phyloP scores from a whole-genome alignment of 2,329 filamentous ascomycete species.

The Bertia moriformis region DNA sequence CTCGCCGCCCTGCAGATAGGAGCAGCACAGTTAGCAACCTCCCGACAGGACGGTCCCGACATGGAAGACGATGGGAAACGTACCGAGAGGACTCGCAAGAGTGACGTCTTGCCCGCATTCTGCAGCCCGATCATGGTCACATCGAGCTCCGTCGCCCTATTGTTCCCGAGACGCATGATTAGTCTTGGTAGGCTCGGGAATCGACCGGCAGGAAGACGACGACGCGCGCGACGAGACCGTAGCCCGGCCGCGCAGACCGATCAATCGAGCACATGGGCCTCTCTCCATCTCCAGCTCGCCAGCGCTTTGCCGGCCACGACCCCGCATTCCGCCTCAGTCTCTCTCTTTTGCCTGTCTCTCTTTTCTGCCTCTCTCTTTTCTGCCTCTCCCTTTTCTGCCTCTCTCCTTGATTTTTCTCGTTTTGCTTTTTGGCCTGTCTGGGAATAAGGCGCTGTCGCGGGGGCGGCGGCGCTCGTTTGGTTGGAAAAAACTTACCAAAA shows the following conservation, averaged over 20 bases:
- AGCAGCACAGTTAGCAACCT: background rate
- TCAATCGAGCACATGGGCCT: background rate
- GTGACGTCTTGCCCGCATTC: conserved; percentile 93
- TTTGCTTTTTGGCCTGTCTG: too few relatives aligned
- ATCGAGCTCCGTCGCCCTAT: conserved; percentile 97
- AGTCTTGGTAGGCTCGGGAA: conserved; percentile 2
- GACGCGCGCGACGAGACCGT: conserved; percentile 10
- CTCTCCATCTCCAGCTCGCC: too few relatives aligned
- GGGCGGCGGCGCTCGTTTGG: too few relatives aligned
- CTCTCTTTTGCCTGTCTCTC: too few relatives aligned
- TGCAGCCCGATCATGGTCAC: conserved; percentile 98
- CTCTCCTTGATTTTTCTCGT: too few relatives aligned
- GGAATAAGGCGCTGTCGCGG: too few relatives aligned
- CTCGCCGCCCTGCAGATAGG: conserved; percentile 64
- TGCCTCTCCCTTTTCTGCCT: too few relatives aligned
- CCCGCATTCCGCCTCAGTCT: too few relatives aligned
- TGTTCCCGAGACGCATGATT: conserved; percentile 7
- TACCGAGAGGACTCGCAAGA: conserved; percentile 88
- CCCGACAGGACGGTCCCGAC: background rate
- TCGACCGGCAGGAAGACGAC: too few relatives aligned
- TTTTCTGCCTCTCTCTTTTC: too few relatives aligned
- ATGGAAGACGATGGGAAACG: conserved; percentile 21
- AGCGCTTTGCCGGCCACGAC: too few relatives aligned
- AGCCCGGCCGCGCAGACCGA: conserved; percentile 9
- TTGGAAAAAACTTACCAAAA: conserved; percentile 98